Percentiles rank a stretch among this genome's conserved stretches.
Conservation (phyloP, 345 rosid species). For the Microcos paniculata region DNA sequence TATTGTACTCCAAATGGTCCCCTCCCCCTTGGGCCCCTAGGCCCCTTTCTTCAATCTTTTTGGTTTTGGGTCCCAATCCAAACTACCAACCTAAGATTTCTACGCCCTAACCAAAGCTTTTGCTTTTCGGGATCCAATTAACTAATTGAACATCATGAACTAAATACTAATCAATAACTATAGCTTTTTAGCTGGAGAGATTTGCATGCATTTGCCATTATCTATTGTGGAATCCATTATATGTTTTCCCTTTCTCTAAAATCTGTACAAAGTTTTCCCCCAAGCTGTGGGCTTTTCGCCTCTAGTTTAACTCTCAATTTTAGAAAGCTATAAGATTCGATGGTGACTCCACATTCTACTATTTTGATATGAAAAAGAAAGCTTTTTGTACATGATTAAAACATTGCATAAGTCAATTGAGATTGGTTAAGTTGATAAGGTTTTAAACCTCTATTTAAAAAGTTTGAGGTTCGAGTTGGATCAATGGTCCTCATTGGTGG, state of each 20-base stretch:
- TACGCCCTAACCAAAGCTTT: neutral
- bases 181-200: neutral
- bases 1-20: neutral
- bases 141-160: too few relatives aligned
- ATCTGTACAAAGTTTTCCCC: neutral
- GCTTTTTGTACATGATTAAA: neutral
- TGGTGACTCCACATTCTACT: neutral
- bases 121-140: neutral
- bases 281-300: slow-evolving; percentile 8
- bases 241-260: neutral
- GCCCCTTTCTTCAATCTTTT: neutral
- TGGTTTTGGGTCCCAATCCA: too few relatives aligned
- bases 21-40: neutral
- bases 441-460: too few relatives aligned
- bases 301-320: neutral
- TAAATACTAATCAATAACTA: too few relatives aligned
- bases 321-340: neutral
- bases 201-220: neutral
- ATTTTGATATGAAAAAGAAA: neutral
- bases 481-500: too few relatives aligned
- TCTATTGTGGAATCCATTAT: neutral
- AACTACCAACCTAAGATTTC: too few relatives aligned
- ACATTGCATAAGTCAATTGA: too few relatives aligned
- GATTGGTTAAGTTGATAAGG: too few relatives aligned
- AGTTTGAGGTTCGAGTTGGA: too few relatives aligned